Evolutionary conservation across 192 early-diverging fungal species (phyloP), one percentile per base, ranked within the genome.

Genomic region (Cetraspora pellucida): DNA sequence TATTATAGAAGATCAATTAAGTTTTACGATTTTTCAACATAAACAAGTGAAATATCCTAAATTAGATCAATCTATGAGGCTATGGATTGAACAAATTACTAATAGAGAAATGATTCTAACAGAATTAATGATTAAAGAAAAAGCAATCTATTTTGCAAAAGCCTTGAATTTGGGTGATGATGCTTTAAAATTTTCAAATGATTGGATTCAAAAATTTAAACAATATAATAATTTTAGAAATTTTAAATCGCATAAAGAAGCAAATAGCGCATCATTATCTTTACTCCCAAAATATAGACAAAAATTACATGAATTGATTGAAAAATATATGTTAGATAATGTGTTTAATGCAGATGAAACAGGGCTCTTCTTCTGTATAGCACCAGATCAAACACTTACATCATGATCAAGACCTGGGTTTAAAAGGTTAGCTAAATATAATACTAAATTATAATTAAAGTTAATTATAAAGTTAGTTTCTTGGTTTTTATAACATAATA

Each of bases 261-360:
- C 23, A 17, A 23, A 25, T 19, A 28, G 11, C 28, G 46, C 46
- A 1, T 11, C 3, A 2, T 19, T 50, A 28, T 21, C 44, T 27
- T 14, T 2, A 50, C 21, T 70, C 25, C 11, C 44, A 17, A 27
- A 30, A 25, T 21, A 25, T 6, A 2, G 14, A 1, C 2, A 10
- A n/a, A 31, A 70, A 70, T 49, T 50, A 30, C 23, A 30, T 49
- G 46, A 70, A 70, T 52, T 70, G 21, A 28, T 70, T 28, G n/a
- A 10, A 8, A 46, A 52, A 50, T 70, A 70, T 52, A 47, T 25
- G 9, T 14, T 21, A 49, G 23, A 46, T 27, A 19, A 69, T 50
- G 19, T 69, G 0, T 69, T 27, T 69, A 69, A 70, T 52, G 25
- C 13, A 2, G 47, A 69, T 69, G 46, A 69, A 50, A 69, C 45